Conservation (phyloP, 345 rosid genomes). For the Hibiscus mutabilis region DNA sequence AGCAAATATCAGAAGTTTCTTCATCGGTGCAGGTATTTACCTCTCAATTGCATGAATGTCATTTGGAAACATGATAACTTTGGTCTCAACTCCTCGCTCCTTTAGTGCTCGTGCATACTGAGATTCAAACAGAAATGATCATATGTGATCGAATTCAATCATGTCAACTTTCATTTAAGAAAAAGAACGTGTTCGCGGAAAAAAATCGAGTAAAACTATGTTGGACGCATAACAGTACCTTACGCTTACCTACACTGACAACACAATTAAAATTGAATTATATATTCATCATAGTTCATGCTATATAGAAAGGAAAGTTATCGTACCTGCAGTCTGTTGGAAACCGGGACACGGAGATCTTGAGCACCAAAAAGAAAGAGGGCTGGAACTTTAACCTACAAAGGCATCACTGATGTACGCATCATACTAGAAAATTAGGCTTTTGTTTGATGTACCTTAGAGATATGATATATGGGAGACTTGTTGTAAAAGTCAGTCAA, state of each 20-base stretch:
- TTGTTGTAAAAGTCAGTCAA: constrained; percentile 53
- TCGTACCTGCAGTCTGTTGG: constrained; percentile 80
- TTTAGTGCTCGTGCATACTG: constrained; percentile 74
- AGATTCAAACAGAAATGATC: constrained; percentile 10
- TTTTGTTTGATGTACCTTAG: constrained; percentile 45
- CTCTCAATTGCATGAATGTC: constrained; percentile 68
- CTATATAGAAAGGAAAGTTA: constrained; percentile 1
- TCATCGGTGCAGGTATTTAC: constrained; percentile 25
- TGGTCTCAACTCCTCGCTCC: constrained; percentile 74
- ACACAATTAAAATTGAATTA: neutral
- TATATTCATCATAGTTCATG: neutral
- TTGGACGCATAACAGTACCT: neutral
- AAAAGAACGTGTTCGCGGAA: neutral
- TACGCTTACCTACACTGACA: neutral
- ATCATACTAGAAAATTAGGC: neutral
- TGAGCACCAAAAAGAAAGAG: constrained; percentile 71
- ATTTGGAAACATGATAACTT: constrained; percentile 60
- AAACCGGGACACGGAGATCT: constrained; percentile 89
- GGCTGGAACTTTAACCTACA: constrained; percentile 87
- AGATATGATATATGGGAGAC: constrained; percentile 77
- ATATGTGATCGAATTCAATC: neutral
- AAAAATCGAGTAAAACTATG: too few species aligned
- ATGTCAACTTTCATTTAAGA: neutral
- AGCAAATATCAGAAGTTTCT: neutral
- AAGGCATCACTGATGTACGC: neutral